phyloP scores from a whole-genome alignment of 306 rosid species.

The Vicia faba region DNA sequence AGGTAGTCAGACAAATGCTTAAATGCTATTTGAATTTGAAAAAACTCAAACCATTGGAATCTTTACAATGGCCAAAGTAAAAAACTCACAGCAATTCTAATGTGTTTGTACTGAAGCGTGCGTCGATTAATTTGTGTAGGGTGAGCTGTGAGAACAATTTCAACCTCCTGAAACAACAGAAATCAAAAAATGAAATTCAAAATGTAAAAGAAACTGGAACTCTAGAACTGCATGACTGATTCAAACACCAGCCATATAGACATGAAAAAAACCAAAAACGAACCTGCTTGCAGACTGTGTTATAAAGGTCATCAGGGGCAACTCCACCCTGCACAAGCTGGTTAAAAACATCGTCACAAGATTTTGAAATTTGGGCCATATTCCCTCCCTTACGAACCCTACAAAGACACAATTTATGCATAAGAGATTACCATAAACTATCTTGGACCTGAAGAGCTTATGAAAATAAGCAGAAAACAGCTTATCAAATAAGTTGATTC shows the following conservation, averaged over 20 bases:
- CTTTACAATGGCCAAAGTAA: conserved; percentile 1
- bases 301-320: conserved; percentile 70
- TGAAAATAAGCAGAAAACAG: neutral
- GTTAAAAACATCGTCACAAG: conserved; percentile 82
- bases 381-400: conserved; percentile 83
- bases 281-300: conserved; percentile 92
- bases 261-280: conserved; percentile 11
- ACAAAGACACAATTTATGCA: conserved; percentile 31
- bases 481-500: neutral
- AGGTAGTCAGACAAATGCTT: conserved; percentile 35
- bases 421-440: neutral
- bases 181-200: conserved; percentile 10
- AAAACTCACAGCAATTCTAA: conserved; percentile 76
- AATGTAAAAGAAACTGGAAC: conserved; percentile 20
- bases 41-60: conserved; percentile 4
- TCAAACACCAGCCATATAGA: conserved; percentile 24
- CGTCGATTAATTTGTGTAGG: conserved; percentile 98
- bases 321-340: conserved; percentile 84
- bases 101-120: conserved; percentile 83
- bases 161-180: conserved; percentile 67
- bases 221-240: conserved; percentile 1
- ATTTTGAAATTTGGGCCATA: conserved; percentile 59
- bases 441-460: too few relatives aligned
- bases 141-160: conserved; percentile 97
- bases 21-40: conserved; percentile 28